These are phyloP conservation scores for Capsella bursapastoris DNA, from an alignment of 345 rosid species.

Conservation along the genomic window DNA sequence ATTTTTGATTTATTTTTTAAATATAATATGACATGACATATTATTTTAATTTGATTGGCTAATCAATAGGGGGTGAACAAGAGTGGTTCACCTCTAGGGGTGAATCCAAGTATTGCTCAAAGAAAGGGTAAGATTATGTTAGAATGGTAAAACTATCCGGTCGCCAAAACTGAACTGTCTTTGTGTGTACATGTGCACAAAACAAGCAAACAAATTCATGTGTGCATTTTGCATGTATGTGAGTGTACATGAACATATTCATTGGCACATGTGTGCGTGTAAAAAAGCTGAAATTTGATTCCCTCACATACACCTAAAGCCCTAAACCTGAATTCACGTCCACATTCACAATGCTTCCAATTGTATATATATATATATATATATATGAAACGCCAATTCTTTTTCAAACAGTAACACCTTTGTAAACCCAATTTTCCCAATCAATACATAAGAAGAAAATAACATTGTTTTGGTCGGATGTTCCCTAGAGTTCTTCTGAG, in stretches of 20 bases:
- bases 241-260: not conserved
- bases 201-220: not conserved
- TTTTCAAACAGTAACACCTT: not conserved
- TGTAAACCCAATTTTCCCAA: not conserved
- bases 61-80: too few species aligned
- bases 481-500: not conserved
- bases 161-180: too few species aligned
- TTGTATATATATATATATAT: constrained; percentile 2
- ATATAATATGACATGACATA: too few species aligned
- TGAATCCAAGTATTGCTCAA: too few species aligned
- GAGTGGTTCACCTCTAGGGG: too few species aligned
- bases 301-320: constrained; percentile 5
- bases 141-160: too few species aligned
- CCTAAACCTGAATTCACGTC: constrained; percentile 39
- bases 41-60: too few species aligned
- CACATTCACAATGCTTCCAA: constrained; percentile 27
- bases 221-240: constrained; percentile 18
- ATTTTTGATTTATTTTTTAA: too few species aligned
- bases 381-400: constrained; percentile 7
- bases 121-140: too few species aligned
- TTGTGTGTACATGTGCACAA: too few species aligned
- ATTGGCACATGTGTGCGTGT: constrained; percentile 8
- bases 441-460: not conserved
- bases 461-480: constrained; percentile 26
- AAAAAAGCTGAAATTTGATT: constrained; percentile 30